phyloP scores from a whole-genome alignment of 169 alveolate genomes.

The Plasmodium cynomolgi region DNA sequence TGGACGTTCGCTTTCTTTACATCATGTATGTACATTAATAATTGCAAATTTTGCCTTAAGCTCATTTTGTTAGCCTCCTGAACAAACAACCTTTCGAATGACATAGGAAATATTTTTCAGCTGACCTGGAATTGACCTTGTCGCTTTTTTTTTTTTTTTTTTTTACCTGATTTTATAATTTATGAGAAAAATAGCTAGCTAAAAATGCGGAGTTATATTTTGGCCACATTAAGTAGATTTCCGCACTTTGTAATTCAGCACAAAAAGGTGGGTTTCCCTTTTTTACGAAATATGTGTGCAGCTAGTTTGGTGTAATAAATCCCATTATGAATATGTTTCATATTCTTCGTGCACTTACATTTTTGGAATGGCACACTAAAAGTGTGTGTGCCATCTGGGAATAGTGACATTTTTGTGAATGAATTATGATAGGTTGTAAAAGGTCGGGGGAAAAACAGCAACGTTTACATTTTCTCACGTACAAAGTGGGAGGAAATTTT shows the following conservation, averaged over 20 bases:
- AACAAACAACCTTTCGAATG: neutral
- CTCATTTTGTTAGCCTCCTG: neutral
- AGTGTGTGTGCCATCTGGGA: neutral
- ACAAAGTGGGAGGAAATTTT: neutral
- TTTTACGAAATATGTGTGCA: neutral
- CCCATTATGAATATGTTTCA: neutral
- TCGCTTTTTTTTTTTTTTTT: neutral
- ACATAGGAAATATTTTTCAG: neutral
- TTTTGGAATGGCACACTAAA: neutral
- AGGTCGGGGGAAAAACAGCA: neutral
- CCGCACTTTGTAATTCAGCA: neutral
- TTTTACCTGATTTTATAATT: neutral
- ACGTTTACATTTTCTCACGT: neutral
- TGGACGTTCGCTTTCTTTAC: neutral
- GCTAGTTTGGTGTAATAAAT: neutral
- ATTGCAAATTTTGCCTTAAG: neutral
- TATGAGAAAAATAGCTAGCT: neutral
- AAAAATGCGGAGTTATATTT: neutral
- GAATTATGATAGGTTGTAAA: neutral
- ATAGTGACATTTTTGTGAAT: neutral
- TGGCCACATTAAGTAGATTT: neutral
- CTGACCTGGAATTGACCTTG: neutral
- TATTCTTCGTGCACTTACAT: neutral
- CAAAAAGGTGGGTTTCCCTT: neutral
- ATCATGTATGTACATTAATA: neutral